Base-by-base conservation (phyloP, 2,329 filamentous ascomycete genomes). In the Didymella glomerata region DNA sequence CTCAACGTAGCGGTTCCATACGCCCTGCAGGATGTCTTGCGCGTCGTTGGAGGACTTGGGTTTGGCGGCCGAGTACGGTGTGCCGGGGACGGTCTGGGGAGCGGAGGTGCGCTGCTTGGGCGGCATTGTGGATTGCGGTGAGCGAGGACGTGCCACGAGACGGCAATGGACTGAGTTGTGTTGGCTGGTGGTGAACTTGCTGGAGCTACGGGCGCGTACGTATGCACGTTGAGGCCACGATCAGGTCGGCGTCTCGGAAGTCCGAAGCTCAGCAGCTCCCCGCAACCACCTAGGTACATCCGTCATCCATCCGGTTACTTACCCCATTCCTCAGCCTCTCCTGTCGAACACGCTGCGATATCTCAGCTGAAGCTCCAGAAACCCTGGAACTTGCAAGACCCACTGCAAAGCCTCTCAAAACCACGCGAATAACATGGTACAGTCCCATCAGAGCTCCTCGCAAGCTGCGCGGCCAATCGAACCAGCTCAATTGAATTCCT, bases 1-100 rank as follows among this genome's bases (percentile, higher is more conserved):
- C 67, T 89, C 82, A 54, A 89, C 77, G 79, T 99, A 99, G 78
- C 92, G 88, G 69, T 88, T 82, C 85, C 89, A 90, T 68, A 97
- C 84, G 73, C 88, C 88, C 55, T 83, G 70, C 42, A 88, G 81
- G 65, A 96, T 90, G 70, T 89, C 82, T 72, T 80, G 77, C 41
- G 79, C 74, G 56, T 79, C 76, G 63, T 76, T 66, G 53, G 54
- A 54, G 60, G 55, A 61, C 56, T 56, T 67, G n/a, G 74, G 55
- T 61, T 73, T 72, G 34, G 65, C 59, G 30, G 68, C 50, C 50
- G 61, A 60, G 42, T 66, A 57, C 22, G 73, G 34, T 63, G 61
- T 53, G 24, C 61, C 54, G 46, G 66, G 38, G 42, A 67, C 47
- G 52, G 63, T 40, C 48, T 65, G 48, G 48, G 66, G 52, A 20